Conservation (phyloP, 768 basidiomycete species). For the Tricholoma sp. region DNA sequence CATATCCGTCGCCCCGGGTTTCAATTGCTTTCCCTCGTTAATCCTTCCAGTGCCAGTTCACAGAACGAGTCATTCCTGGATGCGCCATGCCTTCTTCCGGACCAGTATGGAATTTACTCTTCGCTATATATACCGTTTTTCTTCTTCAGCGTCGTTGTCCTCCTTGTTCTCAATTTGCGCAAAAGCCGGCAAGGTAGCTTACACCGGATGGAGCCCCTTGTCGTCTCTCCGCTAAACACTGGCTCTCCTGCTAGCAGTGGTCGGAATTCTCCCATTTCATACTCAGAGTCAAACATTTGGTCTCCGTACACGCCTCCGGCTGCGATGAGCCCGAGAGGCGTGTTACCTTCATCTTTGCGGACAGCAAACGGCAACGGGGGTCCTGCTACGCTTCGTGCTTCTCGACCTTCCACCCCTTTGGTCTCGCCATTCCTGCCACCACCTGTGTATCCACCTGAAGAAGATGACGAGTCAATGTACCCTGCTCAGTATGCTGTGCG, state of each 20-base stretch:
- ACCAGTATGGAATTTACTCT: conserved; percentile 56
- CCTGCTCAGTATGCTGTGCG: conserved; percentile 44
- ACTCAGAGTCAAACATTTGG: conserved; percentile 37
- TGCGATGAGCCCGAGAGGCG: conserved; percentile 33
- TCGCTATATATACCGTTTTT: conserved; percentile 61
- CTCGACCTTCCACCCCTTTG: conserved; percentile 36
- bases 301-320: conserved; percentile 34
- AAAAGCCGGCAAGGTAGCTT: conserved; percentile 31
- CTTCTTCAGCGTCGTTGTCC: conserved; percentile 35
- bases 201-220: conserved; percentile 23
- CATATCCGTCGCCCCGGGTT: conserved; percentile 78
- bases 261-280: conserved; percentile 16
- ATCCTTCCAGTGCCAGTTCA: conserved; percentile 19
- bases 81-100: conserved; percentile 74
- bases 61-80: conserved; percentile 45
- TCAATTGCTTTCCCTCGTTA: conserved; percentile 67
- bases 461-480: conserved; percentile 48
- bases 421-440: conserved; percentile 33
- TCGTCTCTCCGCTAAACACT: conserved; percentile 25
- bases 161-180: conserved; percentile 40
- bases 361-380: conserved; percentile 28
- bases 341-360: conserved; percentile 36
- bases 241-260: conserved; percentile 21
- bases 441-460: conserved; percentile 30
- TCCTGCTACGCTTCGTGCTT: conserved; percentile 35